Base-by-base conservation (phyloP, 2,329 filamentous ascomycete species). In the Rhexocercosporidium sp. region DNA sequence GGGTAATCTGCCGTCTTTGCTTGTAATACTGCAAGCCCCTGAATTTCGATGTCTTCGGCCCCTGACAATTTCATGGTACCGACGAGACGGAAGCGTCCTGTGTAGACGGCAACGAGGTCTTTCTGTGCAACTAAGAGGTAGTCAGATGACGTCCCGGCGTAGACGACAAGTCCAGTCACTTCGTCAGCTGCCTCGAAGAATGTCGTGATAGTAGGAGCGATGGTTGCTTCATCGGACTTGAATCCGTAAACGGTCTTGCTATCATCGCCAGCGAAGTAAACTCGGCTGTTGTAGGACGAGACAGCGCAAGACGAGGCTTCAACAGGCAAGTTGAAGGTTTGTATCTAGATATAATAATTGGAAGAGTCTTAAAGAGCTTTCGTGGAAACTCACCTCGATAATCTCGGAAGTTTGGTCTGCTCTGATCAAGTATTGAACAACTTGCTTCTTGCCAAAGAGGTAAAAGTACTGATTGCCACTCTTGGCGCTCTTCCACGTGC, bases 291-390 rank as follows among this genome's bases (percentile, higher is more conserved):
- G n/a, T 61, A 34, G 4, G 12, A 37, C 22, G 59, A 61, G 3
- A 61, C 59, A 14, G 59, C 59, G n/a, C 59, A 61, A 37, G 59
- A 61, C 6, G 59, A 61, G 3, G 59, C 59, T 37, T 47, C 59
- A 22, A 49, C 59, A 1, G 59, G 59, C 8, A 61, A n/a, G 59
- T 61, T 49, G 29, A 61, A 61, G 18, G 59, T 61, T 47, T 61
- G 59, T 18, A 61, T 47, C 59, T 61, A 12, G 16, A 4, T 39
- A 6, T 20, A 22, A 29, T 18, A 12, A 31, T 59, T 31, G 54
- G 14, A n/a, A n/a, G 18, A 25, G 9, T 16, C n/a, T 12, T 3
- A 18, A 3, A 25, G 14, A 16, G 2, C 1, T 22, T 14, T 12
- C 7, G 8, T 16, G 5, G 41, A 49, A 25, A 16, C n/a, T 22